A percentile compares a stretch with the other conserved stretches of the same genome.
Evolutionary conservation across 768 basidiomycete species (phyloP).

Genomic region (Lentinula boryana): DNA sequence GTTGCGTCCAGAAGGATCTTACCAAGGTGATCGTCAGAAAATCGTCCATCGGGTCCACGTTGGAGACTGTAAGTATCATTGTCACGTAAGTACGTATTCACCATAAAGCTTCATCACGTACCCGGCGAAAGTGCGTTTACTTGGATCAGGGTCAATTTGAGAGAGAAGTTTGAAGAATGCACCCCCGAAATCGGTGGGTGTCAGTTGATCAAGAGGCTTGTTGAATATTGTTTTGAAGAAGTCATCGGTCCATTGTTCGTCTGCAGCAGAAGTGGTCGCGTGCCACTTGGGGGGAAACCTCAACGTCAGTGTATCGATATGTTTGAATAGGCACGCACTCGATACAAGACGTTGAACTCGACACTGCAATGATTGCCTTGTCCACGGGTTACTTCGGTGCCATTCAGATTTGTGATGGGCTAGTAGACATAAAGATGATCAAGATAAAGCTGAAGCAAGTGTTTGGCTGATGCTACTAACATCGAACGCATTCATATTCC

Average conservation of each 20-base stretch:
- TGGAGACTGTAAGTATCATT: constrained; percentile 29
- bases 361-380: constrained; percentile 62
- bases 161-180: constrained; percentile 24
- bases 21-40: constrained; percentile 60
- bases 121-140: constrained; percentile 53
- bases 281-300: constrained; percentile 43
- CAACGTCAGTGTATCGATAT: background rate
- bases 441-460: background rate
- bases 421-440: constrained; percentile 19
- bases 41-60: constrained; percentile 48
- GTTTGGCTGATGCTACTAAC: constrained; percentile 15
- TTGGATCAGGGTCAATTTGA: constrained; percentile 25
- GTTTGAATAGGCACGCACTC: constrained; percentile 18
- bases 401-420: constrained; percentile 31
- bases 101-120: constrained; percentile 17
- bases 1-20: constrained; percentile 58
- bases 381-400: constrained; percentile 36
- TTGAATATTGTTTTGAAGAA: constrained; percentile 40
- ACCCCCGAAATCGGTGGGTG: constrained; percentile 29
- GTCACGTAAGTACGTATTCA: background rate
- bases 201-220: constrained; percentile 22
- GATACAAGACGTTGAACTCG: constrained; percentile 57
- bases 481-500: constrained; percentile 48
- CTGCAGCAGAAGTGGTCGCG: constrained; percentile 47
- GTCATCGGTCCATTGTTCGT: constrained; percentile 48